Evolutionary conservation across 2,329 filamentous ascomycete genomes (phyloP).

Genomic region (Exophiala bonariae): DNA sequence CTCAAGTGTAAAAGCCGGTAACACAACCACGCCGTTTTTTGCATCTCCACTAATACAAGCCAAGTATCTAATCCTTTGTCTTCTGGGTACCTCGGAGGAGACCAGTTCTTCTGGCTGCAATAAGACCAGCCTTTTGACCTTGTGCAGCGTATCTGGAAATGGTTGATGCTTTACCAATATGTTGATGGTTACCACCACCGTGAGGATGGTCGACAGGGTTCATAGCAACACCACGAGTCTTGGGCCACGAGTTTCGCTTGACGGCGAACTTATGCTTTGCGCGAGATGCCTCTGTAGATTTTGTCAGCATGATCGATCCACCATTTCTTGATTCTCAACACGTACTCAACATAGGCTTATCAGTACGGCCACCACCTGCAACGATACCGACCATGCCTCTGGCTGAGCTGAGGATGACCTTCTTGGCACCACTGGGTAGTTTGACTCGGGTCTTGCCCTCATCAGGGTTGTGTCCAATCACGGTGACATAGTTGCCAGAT

Average conservation of each 20-base stretch:
- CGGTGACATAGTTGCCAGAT: slow-evolving; percentile 98
- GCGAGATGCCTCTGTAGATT: slow-evolving; percentile 84
- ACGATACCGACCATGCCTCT: slow-evolving; percentile 99
- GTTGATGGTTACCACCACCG: slow-evolving; percentile 99
- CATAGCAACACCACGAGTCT: slow-evolving; percentile 99
- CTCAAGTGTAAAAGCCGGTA: slow-evolving; percentile 9
- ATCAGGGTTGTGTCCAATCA: slow-evolving; percentile 96
- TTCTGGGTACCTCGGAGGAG: slow-evolving; percentile 99
- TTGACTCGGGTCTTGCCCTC: slow-evolving; percentile 99
- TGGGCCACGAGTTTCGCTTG: slow-evolving; percentile 99
- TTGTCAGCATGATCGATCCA: slow-evolving; percentile 40
- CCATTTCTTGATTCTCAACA: slow-evolving; percentile 11
- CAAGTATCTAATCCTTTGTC: slow-evolving; percentile 81
- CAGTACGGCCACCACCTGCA: slow-evolving; percentile 97
- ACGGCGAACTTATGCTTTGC: slow-evolving; percentile 99
- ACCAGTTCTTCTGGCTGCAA: slow-evolving; percentile 99
- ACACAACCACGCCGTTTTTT: slow-evolving; percentile 18
- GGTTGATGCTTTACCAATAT: slow-evolving; percentile 99
- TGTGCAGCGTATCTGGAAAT: slow-evolving; percentile 96
- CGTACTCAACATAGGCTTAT: slow-evolving; percentile 95
- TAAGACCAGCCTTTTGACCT: slow-evolving; percentile 99
- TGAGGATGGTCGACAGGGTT: slow-evolving; percentile 99
- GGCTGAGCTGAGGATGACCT: slow-evolving; percentile 87
- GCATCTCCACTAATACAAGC: slow-evolving; percentile 8
- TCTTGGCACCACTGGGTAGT: slow-evolving; percentile 98